Evolutionary conservation across 129 eudicot species (phyloP), one percentile per base, ranked within the genome.

Genomic region (Dittrichia graveolens): DNA sequence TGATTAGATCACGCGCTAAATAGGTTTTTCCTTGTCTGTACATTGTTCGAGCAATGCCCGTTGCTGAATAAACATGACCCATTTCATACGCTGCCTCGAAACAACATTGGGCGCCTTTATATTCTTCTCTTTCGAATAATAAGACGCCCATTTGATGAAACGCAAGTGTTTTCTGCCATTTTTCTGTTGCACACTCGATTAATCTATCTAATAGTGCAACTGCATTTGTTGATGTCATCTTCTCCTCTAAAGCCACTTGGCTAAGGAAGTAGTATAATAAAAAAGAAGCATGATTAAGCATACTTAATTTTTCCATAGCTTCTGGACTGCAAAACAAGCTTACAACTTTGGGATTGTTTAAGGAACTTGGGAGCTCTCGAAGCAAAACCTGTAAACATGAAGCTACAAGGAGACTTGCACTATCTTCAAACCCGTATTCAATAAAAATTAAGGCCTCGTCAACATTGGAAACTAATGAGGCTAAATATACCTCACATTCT

Each of bases 1-100:
- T 81, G 41, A 85, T 75, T 47, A 81, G 35, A 52, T 83, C 90
- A 73, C 73, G 88, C 0, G 95, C 91, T 69, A 81, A 71, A 76
- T 81, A 88, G n/a, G 85, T 83, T 44, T 85, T 84, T 15, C 91
- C 95, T 79, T 81, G 91, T 71, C 79, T 88, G 49, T 47, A 75
- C 76, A 83, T 81, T 7, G 81, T 40, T 75, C 95, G 73, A 3
- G 95, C 87, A 57, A 83, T 75, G 5, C 95, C 95, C 6, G 68
- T 76, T 31, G 80, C 72, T 16, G 95, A 88, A 81, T 88, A 88
- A 85, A 85, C 85, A 76, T 88, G 91, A 52, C 95, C 95, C 69
- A 47, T 52, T 68, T 85, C 91, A 76, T 73, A 82, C 0, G 91
- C 88, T 13, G 78, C 81, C 45, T 85, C 91, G 14, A 85, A 88